phyloP scores from a whole-genome alignment of 1,139 yeast species.

The Saccharomyces hybrid region DNA sequence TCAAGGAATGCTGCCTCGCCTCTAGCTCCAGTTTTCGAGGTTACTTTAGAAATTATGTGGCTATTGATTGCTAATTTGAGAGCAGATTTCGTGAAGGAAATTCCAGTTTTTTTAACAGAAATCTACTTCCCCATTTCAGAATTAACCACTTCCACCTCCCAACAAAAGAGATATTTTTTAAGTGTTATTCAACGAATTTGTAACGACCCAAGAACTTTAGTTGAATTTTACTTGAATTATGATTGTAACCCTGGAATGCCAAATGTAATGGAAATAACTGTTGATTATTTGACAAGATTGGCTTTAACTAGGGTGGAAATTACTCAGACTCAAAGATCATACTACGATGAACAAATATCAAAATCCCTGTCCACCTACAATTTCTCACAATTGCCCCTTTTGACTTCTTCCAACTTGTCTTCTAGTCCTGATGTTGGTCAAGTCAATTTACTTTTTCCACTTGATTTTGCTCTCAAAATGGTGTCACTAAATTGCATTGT shows the following conservation, averaged over 20 bases:
- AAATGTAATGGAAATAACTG: constrained; percentile 74
- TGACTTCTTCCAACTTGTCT: constrained; percentile 59
- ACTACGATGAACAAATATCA: constrained; percentile 55
- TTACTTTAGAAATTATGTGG: constrained; percentile 92
- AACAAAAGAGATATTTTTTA: constrained; percentile 82
- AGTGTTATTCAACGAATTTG: constrained; percentile 73
- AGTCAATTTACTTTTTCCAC: constrained; percentile 48
- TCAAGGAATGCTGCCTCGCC: constrained; percentile 93
- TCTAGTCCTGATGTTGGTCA: constrained; percentile 62
- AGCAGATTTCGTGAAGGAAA: constrained; percentile 81
- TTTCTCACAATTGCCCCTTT: constrained; percentile 61
- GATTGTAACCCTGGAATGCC: constrained; percentile 87
- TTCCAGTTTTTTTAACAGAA: constrained; percentile 88
- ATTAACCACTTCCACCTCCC: constrained; percentile 82
- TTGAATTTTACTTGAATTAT: constrained; percentile 88
- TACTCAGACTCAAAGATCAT: constrained; percentile 58
- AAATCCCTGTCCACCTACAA: constrained; percentile 69
- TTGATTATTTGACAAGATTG: constrained; percentile 68
- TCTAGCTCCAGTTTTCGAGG: constrained; percentile 84
- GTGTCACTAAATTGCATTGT: constrained; percentile 74
- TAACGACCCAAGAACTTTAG: constrained; percentile 81
- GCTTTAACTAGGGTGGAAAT: constrained; percentile 69
- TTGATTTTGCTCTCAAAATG: constrained; percentile 80
- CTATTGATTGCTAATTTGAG: constrained; percentile 73
- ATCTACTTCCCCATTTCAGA: constrained; percentile 93